Evolutionary conservation across 257 asterid genomes (phyloP).

Genomic region (Catharanthus roseus): DNA sequence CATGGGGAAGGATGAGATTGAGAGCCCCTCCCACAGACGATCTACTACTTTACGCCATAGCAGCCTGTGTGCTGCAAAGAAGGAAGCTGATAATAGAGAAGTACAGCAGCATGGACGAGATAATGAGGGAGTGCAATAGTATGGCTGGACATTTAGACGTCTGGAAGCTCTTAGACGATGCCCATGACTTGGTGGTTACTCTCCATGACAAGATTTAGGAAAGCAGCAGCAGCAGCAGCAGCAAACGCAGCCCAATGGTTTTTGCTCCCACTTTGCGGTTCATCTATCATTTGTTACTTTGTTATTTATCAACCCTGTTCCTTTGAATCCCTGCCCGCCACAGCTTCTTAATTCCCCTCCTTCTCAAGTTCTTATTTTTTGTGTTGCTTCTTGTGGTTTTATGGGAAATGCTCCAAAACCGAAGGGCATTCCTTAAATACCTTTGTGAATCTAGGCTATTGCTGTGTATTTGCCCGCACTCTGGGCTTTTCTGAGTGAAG

Average conservation of each 20-base stretch:
- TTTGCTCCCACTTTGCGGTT: background rate
- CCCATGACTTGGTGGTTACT: constrained; percentile 76
- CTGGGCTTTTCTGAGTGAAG: constrained; percentile 31
- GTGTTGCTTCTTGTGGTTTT: constrained; percentile 1
- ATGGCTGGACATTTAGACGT: constrained; percentile 83
- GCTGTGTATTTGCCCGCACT: constrained; percentile 43
- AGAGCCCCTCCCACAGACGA: constrained; percentile 86
- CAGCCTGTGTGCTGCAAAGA: constrained; percentile 76
- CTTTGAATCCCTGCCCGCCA: background rate
- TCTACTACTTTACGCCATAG: constrained; percentile 73
- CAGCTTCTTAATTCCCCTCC: background rate
- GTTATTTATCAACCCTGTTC: background rate
- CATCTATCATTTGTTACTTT: background rate
- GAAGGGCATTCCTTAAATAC: too few relatives aligned
- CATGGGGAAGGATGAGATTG: constrained; percentile 60
- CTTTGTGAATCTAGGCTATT: constrained; percentile 9
- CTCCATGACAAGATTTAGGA: constrained; percentile 70
- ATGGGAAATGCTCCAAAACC: constrained; percentile 12
- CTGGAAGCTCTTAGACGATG: constrained; percentile 84
- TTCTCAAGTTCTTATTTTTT: background rate
- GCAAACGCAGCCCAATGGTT: background rate
- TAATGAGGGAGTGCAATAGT: constrained; percentile 75
- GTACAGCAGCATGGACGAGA: constrained; percentile 83
- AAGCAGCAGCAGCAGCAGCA: too few relatives aligned
- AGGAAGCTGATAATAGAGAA: constrained; percentile 79